Evolutionary conservation across 345 rosid species (phyloP).

Genomic region (Barbarea vulgaris): DNA sequence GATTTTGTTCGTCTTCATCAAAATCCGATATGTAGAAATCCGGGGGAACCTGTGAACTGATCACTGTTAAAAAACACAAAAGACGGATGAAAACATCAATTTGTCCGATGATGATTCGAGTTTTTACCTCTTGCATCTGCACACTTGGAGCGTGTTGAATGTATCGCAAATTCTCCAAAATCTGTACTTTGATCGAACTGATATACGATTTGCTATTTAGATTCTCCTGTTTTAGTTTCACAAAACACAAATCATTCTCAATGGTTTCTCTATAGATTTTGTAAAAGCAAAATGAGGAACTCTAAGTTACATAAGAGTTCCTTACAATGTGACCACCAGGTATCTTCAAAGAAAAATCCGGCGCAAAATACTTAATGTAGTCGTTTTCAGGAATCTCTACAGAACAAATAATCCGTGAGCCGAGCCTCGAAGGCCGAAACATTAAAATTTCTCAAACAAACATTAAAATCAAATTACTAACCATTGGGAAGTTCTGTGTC

Average conservation of each 20-base stretch:
- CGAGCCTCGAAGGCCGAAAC: not conserved
- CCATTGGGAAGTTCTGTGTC: slow-evolving; percentile 94
- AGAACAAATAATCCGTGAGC: slow-evolving; percentile 4
- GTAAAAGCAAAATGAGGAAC: not conserved
- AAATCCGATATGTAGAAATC: too few species aligned
- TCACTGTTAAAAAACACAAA: too few species aligned
- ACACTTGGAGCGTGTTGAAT: slow-evolving; percentile 97
- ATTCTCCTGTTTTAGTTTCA: slow-evolving; percentile 65
- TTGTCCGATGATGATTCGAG: too few species aligned
- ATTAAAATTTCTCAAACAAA: not conserved
- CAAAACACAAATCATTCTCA: slow-evolving; percentile 11
- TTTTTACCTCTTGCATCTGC: slow-evolving; percentile 96
- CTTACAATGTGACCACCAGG: slow-evolving; percentile 85
- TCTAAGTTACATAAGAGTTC: slow-evolving; percentile 7
- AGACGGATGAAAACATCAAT: too few species aligned
- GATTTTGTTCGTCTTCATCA: too few species aligned
- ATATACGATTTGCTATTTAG: slow-evolving; percentile 85
- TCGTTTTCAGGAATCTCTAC: slow-evolving; percentile 96
- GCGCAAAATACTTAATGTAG: slow-evolving; percentile 83
- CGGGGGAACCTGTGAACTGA: too few species aligned
- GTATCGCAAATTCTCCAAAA: slow-evolving; percentile 81
- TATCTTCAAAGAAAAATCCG: slow-evolving; percentile 80
- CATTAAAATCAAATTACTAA: slow-evolving; percentile 29
- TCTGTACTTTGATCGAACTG: slow-evolving; percentile 81
- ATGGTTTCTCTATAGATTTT: not conserved